A percentile compares a stretch with the other conserved stretches of the same genome.
Evolutionary conservation across 2,329 filamentous ascomycete genomes (phyloP).

Genomic region (Paecilomyces fulvus): DNA sequence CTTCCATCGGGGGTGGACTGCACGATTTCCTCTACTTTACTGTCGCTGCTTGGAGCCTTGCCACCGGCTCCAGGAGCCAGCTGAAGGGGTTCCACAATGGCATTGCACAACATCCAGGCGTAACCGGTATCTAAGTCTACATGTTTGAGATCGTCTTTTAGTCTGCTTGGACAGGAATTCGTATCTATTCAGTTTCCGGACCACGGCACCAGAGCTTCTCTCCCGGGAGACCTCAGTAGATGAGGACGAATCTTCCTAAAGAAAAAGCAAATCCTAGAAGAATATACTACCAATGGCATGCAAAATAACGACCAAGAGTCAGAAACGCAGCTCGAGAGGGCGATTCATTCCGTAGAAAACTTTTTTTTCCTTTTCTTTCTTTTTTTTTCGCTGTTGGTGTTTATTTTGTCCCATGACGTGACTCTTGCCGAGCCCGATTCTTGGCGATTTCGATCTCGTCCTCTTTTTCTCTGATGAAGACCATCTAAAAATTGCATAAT

Average conservation of each 20-base stretch:
- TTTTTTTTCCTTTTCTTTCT: neutral
- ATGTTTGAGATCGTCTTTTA: conserved; percentile 10
- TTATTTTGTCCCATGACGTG: neutral
- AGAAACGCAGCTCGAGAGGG: neutral
- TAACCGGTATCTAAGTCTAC: conserved; percentile 14
- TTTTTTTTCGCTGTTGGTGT: neutral
- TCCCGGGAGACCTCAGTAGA: neutral
- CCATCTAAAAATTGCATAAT: no score
- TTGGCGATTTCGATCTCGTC: neutral
- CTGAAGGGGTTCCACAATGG: conserved; percentile 1
- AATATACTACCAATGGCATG: neutral
- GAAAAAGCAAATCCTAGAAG: neutral
- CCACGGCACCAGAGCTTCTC: neutral
- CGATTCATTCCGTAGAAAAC: neutral
- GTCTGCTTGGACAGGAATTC: conserved; percentile 6
- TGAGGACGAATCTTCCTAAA: neutral
- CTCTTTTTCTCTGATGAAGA: no score
- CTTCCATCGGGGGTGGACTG: neutral
- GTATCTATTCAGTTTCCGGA: neutral
- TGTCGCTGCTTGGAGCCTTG: neutral
- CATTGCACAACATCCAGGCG: conserved; percentile 17
- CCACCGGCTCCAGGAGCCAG: neutral
- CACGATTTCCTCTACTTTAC: neutral
- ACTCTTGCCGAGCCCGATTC: neutral
- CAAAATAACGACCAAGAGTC: neutral